These are phyloP conservation scores for Gleditsia sinensis DNA, from an alignment of 306 rosid species.

Conservation along the genomic window DNA sequence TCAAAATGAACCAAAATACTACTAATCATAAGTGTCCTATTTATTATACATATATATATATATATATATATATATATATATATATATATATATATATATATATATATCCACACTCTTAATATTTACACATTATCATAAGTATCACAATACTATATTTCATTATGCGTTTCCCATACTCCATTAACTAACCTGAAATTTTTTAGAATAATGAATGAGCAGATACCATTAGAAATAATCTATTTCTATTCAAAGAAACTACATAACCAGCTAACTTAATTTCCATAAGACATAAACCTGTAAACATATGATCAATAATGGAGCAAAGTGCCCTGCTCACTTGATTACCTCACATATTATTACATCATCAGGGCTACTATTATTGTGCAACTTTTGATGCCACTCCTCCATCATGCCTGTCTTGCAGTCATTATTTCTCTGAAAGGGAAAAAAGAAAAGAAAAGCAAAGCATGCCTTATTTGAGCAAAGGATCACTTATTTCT, in stretches of 20 bases:
- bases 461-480: not conserved
- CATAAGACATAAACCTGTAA: not conserved
- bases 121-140: not conserved
- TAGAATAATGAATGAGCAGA: not conserved
- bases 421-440: slow-evolving; percentile 47
- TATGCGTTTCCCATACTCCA: not conserved
- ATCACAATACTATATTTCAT: not conserved
- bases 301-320: not conserved
- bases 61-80: no score
- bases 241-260: not conserved
- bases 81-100: no score
- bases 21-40: not conserved
- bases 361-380: slow-evolving; percentile 49
- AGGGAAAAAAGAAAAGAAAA: not conserved
- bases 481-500: not conserved
- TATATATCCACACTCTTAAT: not conserved
- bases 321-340: not conserved
- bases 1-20: not conserved
- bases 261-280: not conserved
- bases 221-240: not conserved
- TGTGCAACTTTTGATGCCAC: slow-evolving; percentile 55
- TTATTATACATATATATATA: no score
- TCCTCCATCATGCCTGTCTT: slow-evolving; percentile 49
- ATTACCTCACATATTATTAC: slow-evolving; percentile 47
- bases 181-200: not conserved